These are phyloP conservation scores for Pleurotus citrinopileatus DNA, from an alignment of 768 basidiomycete genomes.

Conservation along the genomic window DNA sequence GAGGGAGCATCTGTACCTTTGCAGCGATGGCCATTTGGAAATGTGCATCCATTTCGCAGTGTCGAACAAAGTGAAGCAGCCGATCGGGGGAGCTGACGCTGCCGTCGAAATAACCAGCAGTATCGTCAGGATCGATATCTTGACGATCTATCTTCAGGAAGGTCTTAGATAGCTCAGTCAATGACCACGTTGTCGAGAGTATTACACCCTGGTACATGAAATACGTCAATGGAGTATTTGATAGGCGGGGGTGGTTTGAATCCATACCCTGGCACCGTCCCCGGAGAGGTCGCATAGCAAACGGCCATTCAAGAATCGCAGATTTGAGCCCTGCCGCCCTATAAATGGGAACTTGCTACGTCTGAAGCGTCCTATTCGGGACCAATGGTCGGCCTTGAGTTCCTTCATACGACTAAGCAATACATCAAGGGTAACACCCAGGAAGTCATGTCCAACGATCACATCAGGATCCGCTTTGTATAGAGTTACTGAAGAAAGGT, in stretches of 20 bases:
- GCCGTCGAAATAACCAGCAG: slow-evolving; percentile 85
- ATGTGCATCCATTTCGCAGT: slow-evolving; percentile 95
- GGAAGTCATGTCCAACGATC: slow-evolving; percentile 92
- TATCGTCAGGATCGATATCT: slow-evolving; percentile 96
- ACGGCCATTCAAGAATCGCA: slow-evolving; percentile 80
- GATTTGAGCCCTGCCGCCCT: slow-evolving; percentile 79
- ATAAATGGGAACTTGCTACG: slow-evolving; percentile 80
- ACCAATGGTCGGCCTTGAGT: slow-evolving; percentile 91
- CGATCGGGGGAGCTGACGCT: slow-evolving; percentile 71
- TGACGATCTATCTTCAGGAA: slow-evolving; percentile 84
- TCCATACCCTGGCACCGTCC: slow-evolving; percentile 84
- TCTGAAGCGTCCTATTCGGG: slow-evolving; percentile 87
- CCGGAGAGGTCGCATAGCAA: slow-evolving; percentile 91
- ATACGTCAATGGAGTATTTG: not conserved
- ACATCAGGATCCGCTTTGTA: slow-evolving; percentile 92
- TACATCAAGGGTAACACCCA: slow-evolving; percentile 87
- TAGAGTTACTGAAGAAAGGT: slow-evolving; percentile 56
- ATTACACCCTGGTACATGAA: slow-evolving; percentile 77
- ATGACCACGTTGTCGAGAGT: slow-evolving; percentile 94
- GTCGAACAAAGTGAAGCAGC: slow-evolving; percentile 84
- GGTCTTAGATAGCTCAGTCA: slow-evolving; percentile 94
- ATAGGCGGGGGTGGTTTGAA: not conserved
- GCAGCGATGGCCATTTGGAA: slow-evolving; percentile 96
- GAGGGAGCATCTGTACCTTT: slow-evolving; percentile 90
- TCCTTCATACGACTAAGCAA: slow-evolving; percentile 89